phyloP scores from a whole-genome alignment of 257 asterid genomes.

The Nicotiana noctiflora region DNA sequence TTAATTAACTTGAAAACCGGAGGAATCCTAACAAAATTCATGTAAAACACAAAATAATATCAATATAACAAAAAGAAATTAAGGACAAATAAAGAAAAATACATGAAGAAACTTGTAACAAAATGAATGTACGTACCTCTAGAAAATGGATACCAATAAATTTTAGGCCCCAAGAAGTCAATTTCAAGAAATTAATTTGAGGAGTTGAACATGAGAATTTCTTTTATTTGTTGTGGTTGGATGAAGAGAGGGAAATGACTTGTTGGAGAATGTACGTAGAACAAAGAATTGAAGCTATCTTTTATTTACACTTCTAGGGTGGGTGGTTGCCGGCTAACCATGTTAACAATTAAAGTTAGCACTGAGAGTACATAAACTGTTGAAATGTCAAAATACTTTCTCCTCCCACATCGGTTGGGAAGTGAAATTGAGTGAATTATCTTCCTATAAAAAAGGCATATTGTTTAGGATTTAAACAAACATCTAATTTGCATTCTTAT shows the following conservation, averaged over 20 bases:
- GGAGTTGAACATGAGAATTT: not conserved
- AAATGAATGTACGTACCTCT: not conserved
- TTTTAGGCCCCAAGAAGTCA: not conserved
- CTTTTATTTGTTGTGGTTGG: not conserved
- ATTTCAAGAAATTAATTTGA: not conserved
- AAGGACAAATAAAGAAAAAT: not conserved
- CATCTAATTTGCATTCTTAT: no score
- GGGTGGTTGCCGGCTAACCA: slow-evolving; percentile 20
- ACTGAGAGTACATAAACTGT: not conserved
- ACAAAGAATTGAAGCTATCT: slow-evolving; percentile 18
- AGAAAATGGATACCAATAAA: not conserved
- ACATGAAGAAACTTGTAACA: not conserved
- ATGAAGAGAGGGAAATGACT: slow-evolving; percentile 14
- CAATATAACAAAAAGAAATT: not conserved
- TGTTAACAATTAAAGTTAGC: not conserved
- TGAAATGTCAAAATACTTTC: no score
- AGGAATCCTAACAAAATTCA: not conserved
- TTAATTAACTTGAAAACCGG: not conserved
- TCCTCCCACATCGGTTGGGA: no score
- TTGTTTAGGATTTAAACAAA: no score
- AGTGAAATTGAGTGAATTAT: no score
- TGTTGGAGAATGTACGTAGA: slow-evolving; percentile 30
- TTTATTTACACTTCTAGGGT: slow-evolving; percentile 21
- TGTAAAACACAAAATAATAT: not conserved
- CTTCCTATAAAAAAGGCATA: no score